Evolutionary conservation across 345 rosid genomes (phyloP), one percentile per base, ranked within the genome.

Genomic region (Populus davidiana): DNA sequence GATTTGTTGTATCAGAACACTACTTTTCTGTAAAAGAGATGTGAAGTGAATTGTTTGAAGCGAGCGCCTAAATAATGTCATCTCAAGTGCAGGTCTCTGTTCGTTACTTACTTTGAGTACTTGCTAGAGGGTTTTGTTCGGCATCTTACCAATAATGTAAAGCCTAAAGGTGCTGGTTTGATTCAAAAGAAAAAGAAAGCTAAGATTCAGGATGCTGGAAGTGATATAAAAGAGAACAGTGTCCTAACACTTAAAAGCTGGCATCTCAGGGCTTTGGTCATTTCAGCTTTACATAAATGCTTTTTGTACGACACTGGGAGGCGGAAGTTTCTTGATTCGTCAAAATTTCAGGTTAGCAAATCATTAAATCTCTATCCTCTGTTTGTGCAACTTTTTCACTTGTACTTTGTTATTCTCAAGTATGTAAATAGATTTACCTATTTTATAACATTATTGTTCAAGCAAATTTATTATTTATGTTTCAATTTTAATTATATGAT

Each of bases 51-150:
- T 4, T 47, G 50, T 47, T 47, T 47, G 52, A 14, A 47, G 52
- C 9, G 4, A 25, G 38, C 36, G 10, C 17, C 73, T 71, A 23
- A 73, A 71, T 71, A 50, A 11, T 52, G 49, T 74, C 17, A 68
- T 78, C 59, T 27, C 69, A 31, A 39, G 6, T 86, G 87, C 90
- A 96, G 99, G 85, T 92, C 97, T 29, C 84, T 96, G 50, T 93
- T 93, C 82, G 98, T 96, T 56, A 97, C 96, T 25, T 96, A 93
- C 82, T 93, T 93, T 86, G 93, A 93, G 81, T 88, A 86, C 79
- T 41, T 96, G 82, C 90, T 90, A 50, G 96, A 90, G 78, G 86
- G 86, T 74, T 90, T 90, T 73, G 83, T 89, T 67, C 81, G 77
- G 39, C 88, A 88, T 82, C 99, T 96, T 82, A 77, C 85, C 78